Evolutionary conservation across 495 filamentous ascomycete species (phyloP).

Genomic region (Chaetomium fimeti): DNA sequence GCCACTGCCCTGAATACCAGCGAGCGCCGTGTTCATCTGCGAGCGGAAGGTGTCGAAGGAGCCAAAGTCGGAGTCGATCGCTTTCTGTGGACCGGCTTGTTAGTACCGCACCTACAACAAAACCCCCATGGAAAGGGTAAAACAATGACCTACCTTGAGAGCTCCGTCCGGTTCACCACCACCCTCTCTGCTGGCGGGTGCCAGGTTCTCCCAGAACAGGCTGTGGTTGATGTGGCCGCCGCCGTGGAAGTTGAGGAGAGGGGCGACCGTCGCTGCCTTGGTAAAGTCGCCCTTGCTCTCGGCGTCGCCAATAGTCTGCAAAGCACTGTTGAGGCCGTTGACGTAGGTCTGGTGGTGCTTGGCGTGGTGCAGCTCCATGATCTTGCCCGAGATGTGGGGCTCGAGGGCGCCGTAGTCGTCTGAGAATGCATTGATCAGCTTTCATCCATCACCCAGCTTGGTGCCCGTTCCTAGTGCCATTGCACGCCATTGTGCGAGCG

Average conservation of each 20-base stretch:
- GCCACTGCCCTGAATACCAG: constrained; percentile 88
- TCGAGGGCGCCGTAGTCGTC: constrained; percentile 92
- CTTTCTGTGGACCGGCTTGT: constrained; percentile 42
- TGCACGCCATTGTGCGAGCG: background rate
- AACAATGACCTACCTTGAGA: constrained; percentile 41
- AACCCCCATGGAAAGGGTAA: background rate
- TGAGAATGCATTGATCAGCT: constrained; percentile 33
- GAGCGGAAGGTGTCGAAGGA: constrained; percentile 72
- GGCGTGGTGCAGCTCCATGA: constrained; percentile 91
- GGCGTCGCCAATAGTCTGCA: constrained; percentile 61
- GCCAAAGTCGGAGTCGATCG: constrained; percentile 78
- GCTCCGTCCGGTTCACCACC: constrained; percentile 70
- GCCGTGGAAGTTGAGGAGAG: constrained; percentile 94
- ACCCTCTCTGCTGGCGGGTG: constrained; percentile 64
- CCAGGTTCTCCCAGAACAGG: constrained; percentile 97
- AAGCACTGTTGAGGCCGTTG: constrained; percentile 63
- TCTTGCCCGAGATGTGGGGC: constrained; percentile 90
- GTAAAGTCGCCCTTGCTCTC: constrained; percentile 57
- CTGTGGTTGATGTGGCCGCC: constrained; percentile 94
- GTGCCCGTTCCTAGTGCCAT: background rate
- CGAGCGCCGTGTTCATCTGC: constrained; percentile 79
- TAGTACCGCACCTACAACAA: background rate
- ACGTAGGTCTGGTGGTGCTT: constrained; percentile 82
- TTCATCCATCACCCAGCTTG: background rate
- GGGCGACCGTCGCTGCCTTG: constrained; percentile 75